Evolutionary conservation across 2,329 filamentous ascomycete species (phyloP).

Genomic region (Paraphoma sp.): DNA sequence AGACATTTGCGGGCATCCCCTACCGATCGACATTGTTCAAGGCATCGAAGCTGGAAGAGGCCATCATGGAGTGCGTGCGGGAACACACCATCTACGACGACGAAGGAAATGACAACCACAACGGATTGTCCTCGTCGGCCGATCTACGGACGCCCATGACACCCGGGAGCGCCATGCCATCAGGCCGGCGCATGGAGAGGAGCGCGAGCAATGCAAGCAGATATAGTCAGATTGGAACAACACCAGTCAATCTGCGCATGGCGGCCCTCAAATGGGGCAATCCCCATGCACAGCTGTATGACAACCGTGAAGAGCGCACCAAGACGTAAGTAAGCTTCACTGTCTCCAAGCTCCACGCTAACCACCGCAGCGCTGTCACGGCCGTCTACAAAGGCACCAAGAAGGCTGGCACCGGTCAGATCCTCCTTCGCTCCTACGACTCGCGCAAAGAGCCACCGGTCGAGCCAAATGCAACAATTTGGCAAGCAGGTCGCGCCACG

Average conservation of each 20-base stretch:
- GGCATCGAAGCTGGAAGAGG: conserved; percentile 92
- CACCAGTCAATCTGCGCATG: conserved; percentile 61
- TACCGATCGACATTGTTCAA: conserved; percentile 96
- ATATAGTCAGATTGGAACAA: conserved; percentile 77
- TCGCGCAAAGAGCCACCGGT: conserved; percentile 89
- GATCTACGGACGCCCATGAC: conserved; percentile 49
- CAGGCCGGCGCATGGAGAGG: conserved; percentile 53
- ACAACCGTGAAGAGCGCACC: conserved; percentile 81
- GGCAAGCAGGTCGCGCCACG: conserved; percentile 96
- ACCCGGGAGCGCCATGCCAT: conserved; percentile 39
- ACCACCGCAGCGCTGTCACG: conserved; percentile 74
- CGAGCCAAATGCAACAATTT: conserved; percentile 93
- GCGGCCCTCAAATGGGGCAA: conserved; percentile 72
- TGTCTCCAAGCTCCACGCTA: conserved; percentile 9
- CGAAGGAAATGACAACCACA: conserved; percentile 78
- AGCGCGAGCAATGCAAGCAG: conserved; percentile 82
- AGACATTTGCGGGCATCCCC: conserved; percentile 94
- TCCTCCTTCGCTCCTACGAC: conserved; percentile 89
- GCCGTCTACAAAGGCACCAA: conserved; percentile 86
- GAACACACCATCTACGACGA: conserved; percentile 78
- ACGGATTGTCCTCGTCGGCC: conserved; percentile 52
- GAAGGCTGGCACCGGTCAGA: conserved; percentile 67
- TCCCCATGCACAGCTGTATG: conserved; percentile 86
- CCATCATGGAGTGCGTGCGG: conserved; percentile 85
- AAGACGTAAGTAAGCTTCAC: conserved; percentile 74